Base-by-base conservation (phyloP, 805 yeast genomes). In the Hanseniaspora thailandica region DNA sequence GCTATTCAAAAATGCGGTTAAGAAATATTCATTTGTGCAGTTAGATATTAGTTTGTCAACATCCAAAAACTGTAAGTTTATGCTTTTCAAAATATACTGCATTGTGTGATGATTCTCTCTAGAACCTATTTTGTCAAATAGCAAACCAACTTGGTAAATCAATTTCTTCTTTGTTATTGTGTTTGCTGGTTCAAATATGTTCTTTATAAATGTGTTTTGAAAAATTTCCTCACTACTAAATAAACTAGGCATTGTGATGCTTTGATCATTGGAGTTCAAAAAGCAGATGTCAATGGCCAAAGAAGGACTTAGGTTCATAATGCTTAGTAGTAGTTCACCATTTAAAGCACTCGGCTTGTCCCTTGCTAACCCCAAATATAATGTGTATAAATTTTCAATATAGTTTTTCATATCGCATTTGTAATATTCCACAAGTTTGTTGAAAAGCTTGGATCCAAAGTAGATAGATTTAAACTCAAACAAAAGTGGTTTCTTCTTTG, bases 361-460 rank as follows among this genome's bases (percentile, higher is more conserved):
- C 20, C 20, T 30, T 3, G 13, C 9, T 3, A 41, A 26, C 15
- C 20, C 6, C 4, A 17, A 43, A 30, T 19, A 19, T 12, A 19
- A 19, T 1, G 17, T 13, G 5, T 43, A 30, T 3, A 17, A 4
- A 4, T 31, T 43, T 5, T 43, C 46, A 26, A 28, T 31, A 17
- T 43, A 43, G 33, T 26, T 30, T 43, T 43, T 43, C 17, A 43
- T 43, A 30, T 43, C 46, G 15, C 46, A 43, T 30, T 30, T n/a
- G 2, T n/a, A 17, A 28, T 28, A 23, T 5, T 49, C 47, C 3
- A 25, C 17, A 25, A 50, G 39, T 5, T 59, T 26, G 55, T 66
- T 67, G 43, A 59, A 64, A 5, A 66, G n/a, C 48, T 57, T 65
- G 49, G 69, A 66, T 0, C 70, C 70, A 58, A 64, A 66, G 28